Evolutionary conservation across 2,329 filamentous ascomycete species (phyloP).

Genomic region (Colletotrichum cuscutae): DNA sequence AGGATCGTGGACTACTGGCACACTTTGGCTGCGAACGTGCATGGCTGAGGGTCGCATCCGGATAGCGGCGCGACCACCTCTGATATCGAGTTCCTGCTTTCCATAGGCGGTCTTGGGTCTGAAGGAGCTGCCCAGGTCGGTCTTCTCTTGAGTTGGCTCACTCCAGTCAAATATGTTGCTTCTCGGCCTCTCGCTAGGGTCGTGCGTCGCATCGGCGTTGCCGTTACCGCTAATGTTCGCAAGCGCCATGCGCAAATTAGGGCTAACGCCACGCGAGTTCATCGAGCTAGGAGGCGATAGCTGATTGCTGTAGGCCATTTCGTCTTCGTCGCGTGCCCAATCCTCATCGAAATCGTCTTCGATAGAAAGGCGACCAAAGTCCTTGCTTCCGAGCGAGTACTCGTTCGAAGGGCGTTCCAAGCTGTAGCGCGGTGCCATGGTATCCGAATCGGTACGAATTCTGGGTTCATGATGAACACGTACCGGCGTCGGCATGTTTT

Average conservation of each 20-base stretch:
- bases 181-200: constrained; percentile 60
- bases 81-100: constrained; percentile 76
- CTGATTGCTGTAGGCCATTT: constrained; percentile 63
- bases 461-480: constrained; percentile 48
- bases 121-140: constrained; percentile 67
- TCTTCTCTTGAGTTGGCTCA: constrained; percentile 73
- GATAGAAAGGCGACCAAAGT: constrained; percentile 63
- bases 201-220: constrained; percentile 43
- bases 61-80: constrained; percentile 74
- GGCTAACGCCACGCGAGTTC: constrained; percentile 63
- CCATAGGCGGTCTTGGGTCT: constrained; percentile 81
- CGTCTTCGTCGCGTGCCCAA: constrained; percentile 67
- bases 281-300: constrained; percentile 69
- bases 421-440: constrained; percentile 41
- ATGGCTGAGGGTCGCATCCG: constrained; percentile 75
- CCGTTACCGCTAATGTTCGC: constrained; percentile 62
- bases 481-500: constrained; percentile 63
- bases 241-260: constrained; percentile 64
- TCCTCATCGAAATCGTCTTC: constrained; percentile 73
- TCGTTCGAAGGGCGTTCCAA: constrained; percentile 42
- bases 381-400: constrained; percentile 48
- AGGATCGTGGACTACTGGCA: constrained; percentile 76
- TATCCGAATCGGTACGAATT: constrained; percentile 36
- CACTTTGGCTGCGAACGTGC: constrained; percentile 84
- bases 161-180: constrained; percentile 85